Conservation (phyloP, 257 asterid species). For the Solanum ossicruentum region DNA sequence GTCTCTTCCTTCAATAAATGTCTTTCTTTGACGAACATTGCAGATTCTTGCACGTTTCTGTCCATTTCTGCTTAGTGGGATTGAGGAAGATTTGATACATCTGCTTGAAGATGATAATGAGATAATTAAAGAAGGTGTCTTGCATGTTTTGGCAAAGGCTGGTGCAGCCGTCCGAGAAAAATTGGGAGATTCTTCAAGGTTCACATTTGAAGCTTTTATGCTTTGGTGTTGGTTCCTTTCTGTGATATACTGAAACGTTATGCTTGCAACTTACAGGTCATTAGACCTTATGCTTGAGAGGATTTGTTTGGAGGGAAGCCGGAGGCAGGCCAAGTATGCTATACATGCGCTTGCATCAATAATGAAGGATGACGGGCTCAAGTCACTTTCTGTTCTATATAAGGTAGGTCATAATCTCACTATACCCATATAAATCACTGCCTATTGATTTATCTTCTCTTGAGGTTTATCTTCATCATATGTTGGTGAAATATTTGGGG, state of each 20-base stretch:
- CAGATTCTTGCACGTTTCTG: slow-evolving; percentile 96
- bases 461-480: not conserved
- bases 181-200: slow-evolving; percentile 90
- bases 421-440: not conserved
- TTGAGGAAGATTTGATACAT: slow-evolving; percentile 75
- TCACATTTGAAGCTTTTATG: not conserved
- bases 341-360: slow-evolving; percentile 97
- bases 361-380: slow-evolving; percentile 97
- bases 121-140: slow-evolving; percentile 87
- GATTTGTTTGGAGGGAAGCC: slow-evolving; percentile 93
- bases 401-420: slow-evolving; percentile 37
- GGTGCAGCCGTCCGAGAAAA: slow-evolving; percentile 96
- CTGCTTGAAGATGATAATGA: slow-evolving; percentile 97
- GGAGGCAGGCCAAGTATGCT: slow-evolving; percentile 98
- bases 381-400: slow-evolving; percentile 97
- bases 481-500: not conserved
- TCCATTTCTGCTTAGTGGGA: slow-evolving; percentile 75
- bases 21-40: slow-evolving; percentile 11
- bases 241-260: slow-evolving; percentile 2
- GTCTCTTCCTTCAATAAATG: not conserved
- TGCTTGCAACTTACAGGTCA: slow-evolving; percentile 42
- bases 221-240: not conserved
- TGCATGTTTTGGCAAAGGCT: slow-evolving; percentile 97
- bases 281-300: slow-evolving; percentile 96
- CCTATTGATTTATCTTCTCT: not conserved